phyloP scores from a whole-genome alignment of 2,329 filamentous ascomycete genomes.

The Trichothecium roseum region DNA sequence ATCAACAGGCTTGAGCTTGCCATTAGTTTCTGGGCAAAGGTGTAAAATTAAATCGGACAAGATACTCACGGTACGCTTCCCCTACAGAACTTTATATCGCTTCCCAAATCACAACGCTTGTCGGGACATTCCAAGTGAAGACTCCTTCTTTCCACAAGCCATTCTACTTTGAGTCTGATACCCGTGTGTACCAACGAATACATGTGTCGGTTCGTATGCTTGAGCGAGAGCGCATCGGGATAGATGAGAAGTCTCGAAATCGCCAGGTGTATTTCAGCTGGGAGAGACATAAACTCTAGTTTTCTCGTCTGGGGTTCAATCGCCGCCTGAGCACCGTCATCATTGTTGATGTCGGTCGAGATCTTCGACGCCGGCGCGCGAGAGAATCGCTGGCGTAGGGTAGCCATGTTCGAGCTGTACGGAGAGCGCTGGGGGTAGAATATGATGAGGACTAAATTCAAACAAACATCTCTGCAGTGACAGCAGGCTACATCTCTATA shows the following conservation, averaged over 20 bases:
- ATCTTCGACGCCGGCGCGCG: too few species aligned
- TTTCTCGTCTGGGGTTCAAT: too few species aligned
- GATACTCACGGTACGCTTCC: slow-evolving; percentile 45
- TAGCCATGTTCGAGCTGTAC: too few species aligned
- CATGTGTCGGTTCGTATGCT: slow-evolving; percentile 55
- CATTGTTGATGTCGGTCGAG: too few species aligned
- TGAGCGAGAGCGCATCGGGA: slow-evolving; percentile 60
- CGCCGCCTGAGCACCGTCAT: too few species aligned
- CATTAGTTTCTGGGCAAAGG: not conserved
- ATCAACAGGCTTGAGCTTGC: slow-evolving; percentile 37
- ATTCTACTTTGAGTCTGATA: slow-evolving; percentile 54
- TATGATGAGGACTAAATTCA: too few species aligned
- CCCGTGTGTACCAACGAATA: slow-evolving; percentile 56
- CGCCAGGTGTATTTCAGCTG: slow-evolving; percentile 56
- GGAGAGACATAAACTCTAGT: slow-evolving; percentile 32
- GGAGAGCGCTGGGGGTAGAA: too few species aligned
- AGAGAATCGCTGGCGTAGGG: too few species aligned
- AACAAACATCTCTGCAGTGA: too few species aligned
- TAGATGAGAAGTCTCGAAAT: slow-evolving; percentile 53
- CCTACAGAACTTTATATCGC: slow-evolving; percentile 48
- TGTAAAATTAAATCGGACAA: not conserved
- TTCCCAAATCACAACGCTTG: slow-evolving; percentile 44
- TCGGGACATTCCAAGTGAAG: slow-evolving; percentile 57
- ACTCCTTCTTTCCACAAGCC: slow-evolving; percentile 54
- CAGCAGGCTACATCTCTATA: too few species aligned